Evolutionary conservation across 2,329 filamentous ascomycete genomes (phyloP).

Genomic region (Rutstroemia sydowiana): DNA sequence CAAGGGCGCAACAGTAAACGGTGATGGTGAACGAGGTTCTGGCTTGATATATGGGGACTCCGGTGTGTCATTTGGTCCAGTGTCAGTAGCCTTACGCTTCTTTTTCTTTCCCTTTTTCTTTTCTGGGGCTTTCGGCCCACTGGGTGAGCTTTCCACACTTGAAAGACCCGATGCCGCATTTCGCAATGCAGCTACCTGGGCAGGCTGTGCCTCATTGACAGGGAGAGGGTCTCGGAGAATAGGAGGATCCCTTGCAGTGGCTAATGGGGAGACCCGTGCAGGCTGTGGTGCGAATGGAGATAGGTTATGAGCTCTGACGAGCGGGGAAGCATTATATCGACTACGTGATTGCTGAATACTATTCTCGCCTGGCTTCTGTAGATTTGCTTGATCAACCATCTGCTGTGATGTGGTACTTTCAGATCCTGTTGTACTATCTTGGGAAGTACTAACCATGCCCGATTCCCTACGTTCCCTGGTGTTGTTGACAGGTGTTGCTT

Average conservation of each 20-base stretch:
- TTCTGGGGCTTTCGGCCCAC: conserved; percentile 37
- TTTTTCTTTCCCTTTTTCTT: conserved; percentile 50
- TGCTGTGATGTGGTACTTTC: conserved; percentile 19
- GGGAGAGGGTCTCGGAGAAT: conserved; percentile 22
- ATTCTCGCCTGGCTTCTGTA: conserved; percentile 32
- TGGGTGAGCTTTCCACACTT: conserved; percentile 53
- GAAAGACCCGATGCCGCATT: conserved; percentile 39
- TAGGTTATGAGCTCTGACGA: conserved; percentile 67
- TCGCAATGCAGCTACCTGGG: conserved; percentile 52
- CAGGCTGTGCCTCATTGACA: conserved; percentile 32
- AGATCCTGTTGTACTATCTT: conserved; percentile 3
- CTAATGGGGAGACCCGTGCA: conserved; percentile 57
- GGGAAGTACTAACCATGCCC: conserved; percentile 10
- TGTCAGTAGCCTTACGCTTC: conserved; percentile 38
- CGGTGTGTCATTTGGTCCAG: conserved; percentile 35
- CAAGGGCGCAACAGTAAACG: conserved; percentile 45
- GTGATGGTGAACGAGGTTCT: conserved; percentile 58
- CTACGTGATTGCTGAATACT: conserved; percentile 35
- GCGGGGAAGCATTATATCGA: conserved; percentile 44
- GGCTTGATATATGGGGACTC: conserved; percentile 52
- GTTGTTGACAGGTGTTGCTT: not conserved
- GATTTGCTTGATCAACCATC: conserved; percentile 30
- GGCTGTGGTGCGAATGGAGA: conserved; percentile 70
- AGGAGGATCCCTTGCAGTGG: conserved; percentile 35
- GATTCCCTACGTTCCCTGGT: not conserved